Percentiles rank a stretch among this genome's conserved stretches.
Conservation (phyloP, 768 basidiomycete genomes). For the Auriscalpium vulgare region DNA sequence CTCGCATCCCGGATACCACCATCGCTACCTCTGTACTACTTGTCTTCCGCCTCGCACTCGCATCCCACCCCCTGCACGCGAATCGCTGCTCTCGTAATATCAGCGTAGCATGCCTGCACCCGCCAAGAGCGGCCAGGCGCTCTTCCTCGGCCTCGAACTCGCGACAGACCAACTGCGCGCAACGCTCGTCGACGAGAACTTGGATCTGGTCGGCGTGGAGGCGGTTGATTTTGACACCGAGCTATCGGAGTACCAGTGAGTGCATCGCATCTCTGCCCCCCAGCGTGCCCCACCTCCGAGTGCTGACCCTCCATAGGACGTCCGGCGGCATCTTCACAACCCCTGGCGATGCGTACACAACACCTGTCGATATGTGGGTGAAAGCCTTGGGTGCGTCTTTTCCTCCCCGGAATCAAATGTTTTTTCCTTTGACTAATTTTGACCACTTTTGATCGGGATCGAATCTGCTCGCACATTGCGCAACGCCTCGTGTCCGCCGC, state of each 20-base stretch:
- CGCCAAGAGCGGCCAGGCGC: constrained; percentile 35
- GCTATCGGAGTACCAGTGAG: constrained; percentile 74
- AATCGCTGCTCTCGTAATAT: not conserved
- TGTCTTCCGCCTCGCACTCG: no score
- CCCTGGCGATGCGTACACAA: constrained; percentile 79
- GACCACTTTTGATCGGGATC: constrained; percentile 17
- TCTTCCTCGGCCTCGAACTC: constrained; percentile 83
- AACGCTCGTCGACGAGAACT: constrained; percentile 73
- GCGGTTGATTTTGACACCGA: constrained; percentile 79
- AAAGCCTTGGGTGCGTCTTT: constrained; percentile 65
- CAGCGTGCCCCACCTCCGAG: not conserved
- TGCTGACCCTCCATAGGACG: constrained; percentile 40
- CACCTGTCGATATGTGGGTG: constrained; percentile 88
- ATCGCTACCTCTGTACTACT: no score
- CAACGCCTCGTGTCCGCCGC: not conserved
- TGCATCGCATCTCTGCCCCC: constrained; percentile 16
- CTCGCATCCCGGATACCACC: not conserved
- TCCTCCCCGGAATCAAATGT: constrained; percentile 14
- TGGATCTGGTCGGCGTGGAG: constrained; percentile 78
- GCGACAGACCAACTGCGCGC: constrained; percentile 79
- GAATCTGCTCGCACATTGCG: not conserved
- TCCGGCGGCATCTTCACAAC: constrained; percentile 84
- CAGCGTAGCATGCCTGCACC: constrained; percentile 9
- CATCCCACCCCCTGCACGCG: not conserved
- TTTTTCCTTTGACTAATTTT: constrained; percentile 41